Percentiles rank a stretch among this genome's conserved stretches.
These are phyloP conservation scores for Sclerotinia trifoliorum DNA, from an alignment of 2,329 filamentous ascomycete genomes.

Conservation along the genomic window DNA sequence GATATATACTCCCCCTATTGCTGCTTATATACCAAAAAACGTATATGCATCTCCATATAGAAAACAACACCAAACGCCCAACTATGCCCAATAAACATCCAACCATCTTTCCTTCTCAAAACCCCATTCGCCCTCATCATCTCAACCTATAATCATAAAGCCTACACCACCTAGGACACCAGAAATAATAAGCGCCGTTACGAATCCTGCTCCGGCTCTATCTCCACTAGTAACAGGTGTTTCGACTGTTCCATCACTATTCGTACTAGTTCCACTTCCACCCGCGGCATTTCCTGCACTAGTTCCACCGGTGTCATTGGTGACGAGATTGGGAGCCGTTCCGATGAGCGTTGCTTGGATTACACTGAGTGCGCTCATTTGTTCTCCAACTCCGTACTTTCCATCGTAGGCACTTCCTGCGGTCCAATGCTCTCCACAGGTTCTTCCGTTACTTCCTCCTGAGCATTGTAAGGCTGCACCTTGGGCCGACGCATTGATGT, in stretches of 20 bases:
- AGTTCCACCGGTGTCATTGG: conserved; percentile 55
- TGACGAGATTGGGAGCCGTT: conserved; percentile 44
- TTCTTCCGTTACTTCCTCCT: conserved; percentile 55
- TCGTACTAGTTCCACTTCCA: conserved; percentile 24
- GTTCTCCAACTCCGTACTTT: conserved; percentile 62
- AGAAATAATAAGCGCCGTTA: conserved; percentile 55
- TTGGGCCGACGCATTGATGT: conserved; percentile 53
- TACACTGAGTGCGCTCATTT: conserved; percentile 67
- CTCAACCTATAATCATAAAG: conserved; percentile 47
- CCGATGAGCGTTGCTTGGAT: conserved; percentile 59
- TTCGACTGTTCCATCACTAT: conserved; percentile 4
- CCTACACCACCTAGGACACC: conserved; percentile 53
- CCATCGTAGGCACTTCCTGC: conserved; percentile 56
- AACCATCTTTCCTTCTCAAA: conserved; percentile 2
- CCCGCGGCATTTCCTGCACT: conserved; percentile 44
- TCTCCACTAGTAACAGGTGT: conserved; percentile 51
- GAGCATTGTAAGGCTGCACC: conserved; percentile 49
- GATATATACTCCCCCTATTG: background rate
- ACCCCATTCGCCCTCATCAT: conserved; percentile 1
- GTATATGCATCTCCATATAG: background rate
- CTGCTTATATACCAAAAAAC: background rate
- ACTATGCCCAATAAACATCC: background rate
- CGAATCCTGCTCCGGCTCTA: conserved; percentile 64
- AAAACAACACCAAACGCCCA: background rate
- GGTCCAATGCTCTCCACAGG: conserved; percentile 62